Base-by-base conservation (phyloP, 2,329 filamentous ascomycete species). In the Beauveria australis region DNA sequence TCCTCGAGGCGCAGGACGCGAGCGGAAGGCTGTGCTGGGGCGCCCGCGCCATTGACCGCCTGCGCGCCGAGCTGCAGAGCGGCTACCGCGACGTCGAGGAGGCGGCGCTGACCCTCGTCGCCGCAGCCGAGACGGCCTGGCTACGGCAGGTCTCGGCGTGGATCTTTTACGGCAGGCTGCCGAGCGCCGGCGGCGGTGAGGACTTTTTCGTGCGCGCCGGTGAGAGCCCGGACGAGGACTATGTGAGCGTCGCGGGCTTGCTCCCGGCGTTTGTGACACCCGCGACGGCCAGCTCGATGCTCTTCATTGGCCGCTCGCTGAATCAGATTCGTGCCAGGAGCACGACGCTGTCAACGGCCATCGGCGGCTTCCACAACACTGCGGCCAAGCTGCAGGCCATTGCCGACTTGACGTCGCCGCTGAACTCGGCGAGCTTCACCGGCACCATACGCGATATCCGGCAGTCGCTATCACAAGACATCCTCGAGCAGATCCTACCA, bases 271-370 rank as follows among this genome's bases (percentile, higher is more conserved):
- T 96, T 69, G 90, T 97, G 7, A 87, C 86, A 0, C 72, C 82
- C 0, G 76, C 86, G 5, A 89, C 91, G 1, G 91, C 91, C 8
- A 81, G 84, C 3, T 96, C 92, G 0, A 91, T 97, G 71, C 77
- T 97, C 5, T 97, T 97, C 69, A 88, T 97, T 63, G 94, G 94
- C 12, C 89, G 89, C 65, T 95, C 92, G 0, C 78, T 97, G 52
- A 91, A 95, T 66, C 90, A 96, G 65, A 88, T 96, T 59, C 82
- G 89, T 54, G 80, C 82, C 18, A 80, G 78, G 66, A 78, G 77
- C 60, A 77, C 73, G 22, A 74, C 76, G 40, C 83, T 85, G 33
- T 51, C 56, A 3, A 52, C 47, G 9, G 47, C 40, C 12, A 47
- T 49, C 48, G 57, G 57, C 16, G 57, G 57, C 16, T 74, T 86